Evolutionary conservation across 2,329 filamentous ascomycete genomes (phyloP), one percentile per base, ranked within the genome.

Genomic region (Trichocomaceae sp.): DNA sequence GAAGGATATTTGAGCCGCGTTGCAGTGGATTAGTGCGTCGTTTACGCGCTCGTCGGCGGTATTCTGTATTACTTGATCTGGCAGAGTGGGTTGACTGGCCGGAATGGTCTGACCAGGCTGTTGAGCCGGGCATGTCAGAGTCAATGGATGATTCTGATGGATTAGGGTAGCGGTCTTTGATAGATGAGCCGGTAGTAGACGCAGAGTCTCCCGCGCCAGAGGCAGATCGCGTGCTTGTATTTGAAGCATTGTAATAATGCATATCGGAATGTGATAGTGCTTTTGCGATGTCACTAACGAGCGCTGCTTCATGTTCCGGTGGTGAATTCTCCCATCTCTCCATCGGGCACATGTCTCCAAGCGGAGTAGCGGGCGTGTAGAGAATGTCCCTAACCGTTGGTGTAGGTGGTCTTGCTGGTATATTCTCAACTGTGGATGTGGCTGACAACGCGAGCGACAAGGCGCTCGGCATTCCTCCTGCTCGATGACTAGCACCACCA

Each of bases 261-360:
- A 44, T 37, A 50, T 50, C 47, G 5, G 54, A 48, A 15, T 52
- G 42, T 1, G 54, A 42, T 17, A 56, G 22, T 22, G 54, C 54
- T 47, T 52, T 56, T 35, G 54, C 54, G 26, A 56, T 56, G 26
- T 56, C 54, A 41, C 54, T 56, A 15, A 56, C 44, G 3, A 52
- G 20, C 19, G 54, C 54, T 3, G 54, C 54, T 52, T 56, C 54
- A 26, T 56, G 48, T 22, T 56, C 54, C 1, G 54, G 54, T 22
- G 54, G 54, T n/a, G 54, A 56, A n/a, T 56, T 56, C 23, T 52
- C 50, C 54, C 54, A 56, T n/a, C 49, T 50, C 19, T 56, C 49
- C 54, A 56, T 48, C 2, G 54, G 54, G 37, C 50, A 46, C 54
- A 56, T 56, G 13, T 52, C 44, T 15, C 39, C 54, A 2, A 52